Base-by-base conservation (phyloP, 2,329 filamentous ascomycete genomes). In the Cladosporium sp. region DNA sequence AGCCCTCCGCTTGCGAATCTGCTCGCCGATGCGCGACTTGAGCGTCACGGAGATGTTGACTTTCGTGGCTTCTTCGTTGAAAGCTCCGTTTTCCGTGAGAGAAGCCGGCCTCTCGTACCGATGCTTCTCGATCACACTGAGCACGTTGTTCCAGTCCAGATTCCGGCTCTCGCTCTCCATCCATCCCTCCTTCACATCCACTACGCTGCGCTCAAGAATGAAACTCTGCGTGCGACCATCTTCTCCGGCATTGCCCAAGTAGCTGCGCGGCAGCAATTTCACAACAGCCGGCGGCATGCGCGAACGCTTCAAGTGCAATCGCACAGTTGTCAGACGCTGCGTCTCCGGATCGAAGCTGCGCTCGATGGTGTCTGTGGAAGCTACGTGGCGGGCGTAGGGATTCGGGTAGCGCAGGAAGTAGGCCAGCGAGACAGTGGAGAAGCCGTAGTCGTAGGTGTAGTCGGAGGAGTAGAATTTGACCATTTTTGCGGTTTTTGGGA, bases 341-440 rank as follows among this genome's bases (percentile, higher is more conserved):
- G 88, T 89, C n/a, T 75, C 76, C 6, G 86, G 80, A 73, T 93
- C 89, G 74, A 90, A 83, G 72, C 82, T 78, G 63, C 85, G 87
- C 49, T 84, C 83, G 71, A 94, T 90, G 67, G 89, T 91, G 73
- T 94, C 90, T 73, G 89, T 91, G 69, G 88, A 90, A 66, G 91
- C 78, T 54, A 94, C 90, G 76, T 94, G 90, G 62, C 83, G 85
- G 64, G 86, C 87, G 77, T 93, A 92, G 6, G 90, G 90, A 69
- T 93, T 94, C 63, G 89, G 91, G 75, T 94, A 94, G 64, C 90
- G 89, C 50, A 94, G 86, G 76, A 93, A 94, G 81, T 91, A 94
- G 76, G 90, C 90, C 73, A 94, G 86, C 49, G 89, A 91, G 61
- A 94, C 90, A 71, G 89, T 89, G 61, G 89, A 86, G 77, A 93